Percentiles rank a stretch among this genome's conserved stretches.
These are phyloP conservation scores for Prosopis cineraria DNA, from an alignment of 306 rosid species.

Conservation along the genomic window DNA sequence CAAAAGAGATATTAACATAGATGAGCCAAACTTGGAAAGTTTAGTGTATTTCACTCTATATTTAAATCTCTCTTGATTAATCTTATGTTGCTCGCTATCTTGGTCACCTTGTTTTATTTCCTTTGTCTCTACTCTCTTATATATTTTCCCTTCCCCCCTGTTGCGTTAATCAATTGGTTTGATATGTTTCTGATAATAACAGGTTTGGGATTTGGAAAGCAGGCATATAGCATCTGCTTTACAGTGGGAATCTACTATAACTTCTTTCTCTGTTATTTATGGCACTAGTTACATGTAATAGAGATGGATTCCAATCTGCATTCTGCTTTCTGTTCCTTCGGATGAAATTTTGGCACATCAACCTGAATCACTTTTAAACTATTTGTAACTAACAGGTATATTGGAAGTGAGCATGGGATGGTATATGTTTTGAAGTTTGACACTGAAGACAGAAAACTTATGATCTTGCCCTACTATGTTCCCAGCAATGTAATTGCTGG, in stretches of 20 bases:
- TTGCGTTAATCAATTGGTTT: slow-evolving; percentile 34
- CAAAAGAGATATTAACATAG: background rate
- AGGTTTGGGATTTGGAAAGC: slow-evolving; percentile 95
- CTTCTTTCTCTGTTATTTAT: slow-evolving; percentile 80
- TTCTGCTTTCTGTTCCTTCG: slow-evolving; percentile 30
- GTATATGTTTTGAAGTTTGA: slow-evolving; percentile 67
- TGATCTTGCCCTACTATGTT: slow-evolving; percentile 72
- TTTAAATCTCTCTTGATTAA: background rate
- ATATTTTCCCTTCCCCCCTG: slow-evolving; percentile 1
- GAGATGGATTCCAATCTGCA: slow-evolving; percentile 35
- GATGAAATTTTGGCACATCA: slow-evolving; percentile 25
- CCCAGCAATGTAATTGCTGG: slow-evolving; percentile 74
- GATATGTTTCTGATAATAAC: slow-evolving; percentile 54
- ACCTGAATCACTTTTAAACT: slow-evolving; percentile 29
- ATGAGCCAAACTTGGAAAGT: background rate
- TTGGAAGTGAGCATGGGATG: slow-evolving; percentile 83
- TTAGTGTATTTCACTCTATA: background rate
- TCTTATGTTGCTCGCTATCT: slow-evolving; percentile 26
- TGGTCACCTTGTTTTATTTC: slow-evolving; percentile 2
- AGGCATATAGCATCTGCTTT: slow-evolving; percentile 67
- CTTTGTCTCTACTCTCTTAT: background rate
- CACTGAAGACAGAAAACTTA: slow-evolving; percentile 54
- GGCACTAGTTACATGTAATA: slow-evolving; percentile 87
- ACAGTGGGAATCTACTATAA: slow-evolving; percentile 86
- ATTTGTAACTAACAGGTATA: slow-evolving; percentile 61